These are phyloP conservation scores for Antarctomyces pellizariae DNA, from an alignment of 495 filamentous ascomycete species.

Conservation along the genomic window DNA sequence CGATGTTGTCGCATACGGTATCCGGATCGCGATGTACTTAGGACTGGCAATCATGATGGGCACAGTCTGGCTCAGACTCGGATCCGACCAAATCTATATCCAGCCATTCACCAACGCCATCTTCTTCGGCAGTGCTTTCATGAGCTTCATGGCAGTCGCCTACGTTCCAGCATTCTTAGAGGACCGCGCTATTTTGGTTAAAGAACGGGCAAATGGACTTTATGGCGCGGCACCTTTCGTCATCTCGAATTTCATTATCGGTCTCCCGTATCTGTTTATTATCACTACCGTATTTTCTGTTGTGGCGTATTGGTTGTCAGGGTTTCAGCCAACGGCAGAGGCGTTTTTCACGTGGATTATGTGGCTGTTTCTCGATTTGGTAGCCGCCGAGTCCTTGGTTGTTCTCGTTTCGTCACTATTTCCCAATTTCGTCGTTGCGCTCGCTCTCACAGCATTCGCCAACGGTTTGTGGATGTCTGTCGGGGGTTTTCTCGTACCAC, in stretches of 20 bases:
- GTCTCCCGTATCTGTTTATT: slow-evolving; percentile 51
- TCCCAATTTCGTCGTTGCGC: slow-evolving; percentile 52
- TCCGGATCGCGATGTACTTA: slow-evolving; percentile 62
- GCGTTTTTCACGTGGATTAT: slow-evolving; percentile 64
- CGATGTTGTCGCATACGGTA: slow-evolving; percentile 61
- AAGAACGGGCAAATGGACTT: slow-evolving; percentile 63
- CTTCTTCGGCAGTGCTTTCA: slow-evolving; percentile 65
- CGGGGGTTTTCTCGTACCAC: slow-evolving; percentile 39
- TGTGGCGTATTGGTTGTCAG: slow-evolving; percentile 56
- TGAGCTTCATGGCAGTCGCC: slow-evolving; percentile 80
- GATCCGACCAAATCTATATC: slow-evolving; percentile 38
- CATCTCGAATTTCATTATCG: slow-evolving; percentile 59
- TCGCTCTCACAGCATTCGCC: slow-evolving; percentile 55
- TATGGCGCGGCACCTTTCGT: slow-evolving; percentile 51
- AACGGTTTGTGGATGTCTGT: slow-evolving; percentile 80
- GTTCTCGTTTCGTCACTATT: slow-evolving; percentile 48
- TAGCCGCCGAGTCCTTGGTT: slow-evolving; percentile 62
- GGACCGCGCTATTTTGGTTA: slow-evolving; percentile 46
- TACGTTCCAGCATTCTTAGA: slow-evolving; percentile 69
- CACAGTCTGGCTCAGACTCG: slow-evolving; percentile 56
- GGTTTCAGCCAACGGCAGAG: slow-evolving; percentile 38
- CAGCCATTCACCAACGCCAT: slow-evolving; percentile 63
- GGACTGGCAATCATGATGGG: slow-evolving; percentile 67
- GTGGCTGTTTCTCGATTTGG: slow-evolving; percentile 68
- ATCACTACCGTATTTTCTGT: slow-evolving; percentile 51